phyloP scores from a whole-genome alignment of 78 protist genomes.

The Speleostelium caveatum region DNA sequence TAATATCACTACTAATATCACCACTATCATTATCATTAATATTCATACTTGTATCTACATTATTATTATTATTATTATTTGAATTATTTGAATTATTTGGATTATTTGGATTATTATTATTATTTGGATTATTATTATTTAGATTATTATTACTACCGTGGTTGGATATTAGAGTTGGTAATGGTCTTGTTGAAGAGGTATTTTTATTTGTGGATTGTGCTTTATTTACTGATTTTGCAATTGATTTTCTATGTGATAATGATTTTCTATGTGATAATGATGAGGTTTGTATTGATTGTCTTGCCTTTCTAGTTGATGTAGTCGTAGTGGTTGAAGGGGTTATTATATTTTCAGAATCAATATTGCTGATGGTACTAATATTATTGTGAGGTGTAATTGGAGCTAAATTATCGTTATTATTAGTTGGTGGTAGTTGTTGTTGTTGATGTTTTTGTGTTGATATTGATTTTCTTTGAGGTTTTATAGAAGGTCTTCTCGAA shows the following conservation, averaged over 20 bases:
- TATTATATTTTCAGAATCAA: background rate
- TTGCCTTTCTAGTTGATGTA: background rate
- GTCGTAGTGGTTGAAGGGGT: background rate
- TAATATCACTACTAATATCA: too few species aligned
- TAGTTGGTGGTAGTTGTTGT: background rate
- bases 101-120: too few species aligned
- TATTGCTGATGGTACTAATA: background rate
- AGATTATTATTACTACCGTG: too few species aligned
- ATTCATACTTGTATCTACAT: too few species aligned
- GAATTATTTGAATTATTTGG: too few species aligned
- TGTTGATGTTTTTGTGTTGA: background rate
- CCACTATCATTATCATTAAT: too few species aligned
- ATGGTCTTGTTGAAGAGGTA: too few species aligned
- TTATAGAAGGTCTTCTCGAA: constrained; percentile 33
- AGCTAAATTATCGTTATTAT: background rate
- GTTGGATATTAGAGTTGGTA: too few species aligned
- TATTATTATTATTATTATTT: too few species aligned
- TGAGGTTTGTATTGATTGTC: background rate
- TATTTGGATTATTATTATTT: too few species aligned
- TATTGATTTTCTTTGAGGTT: background rate
- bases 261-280: constrained; percentile 1
- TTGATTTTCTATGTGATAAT: constrained; percentile 1
- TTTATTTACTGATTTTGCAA: too few species aligned
- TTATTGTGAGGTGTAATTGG: background rate
- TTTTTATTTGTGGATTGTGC: too few species aligned